These are phyloP conservation scores for Aspergillus sp. DNA, from an alignment of 2,329 filamentous ascomycete genomes.

Conservation along the genomic window DNA sequence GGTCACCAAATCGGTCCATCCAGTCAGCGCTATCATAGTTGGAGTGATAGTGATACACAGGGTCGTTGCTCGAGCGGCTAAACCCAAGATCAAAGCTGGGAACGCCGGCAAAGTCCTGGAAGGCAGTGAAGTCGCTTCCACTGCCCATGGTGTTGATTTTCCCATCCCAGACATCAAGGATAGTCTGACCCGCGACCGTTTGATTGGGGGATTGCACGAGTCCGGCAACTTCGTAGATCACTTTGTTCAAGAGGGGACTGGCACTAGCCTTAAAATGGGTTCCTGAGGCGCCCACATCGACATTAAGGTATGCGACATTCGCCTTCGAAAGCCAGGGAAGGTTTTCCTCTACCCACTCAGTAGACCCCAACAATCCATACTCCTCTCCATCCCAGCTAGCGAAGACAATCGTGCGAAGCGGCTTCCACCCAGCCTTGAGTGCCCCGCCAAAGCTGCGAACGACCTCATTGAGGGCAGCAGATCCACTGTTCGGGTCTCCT, in stretches of 20 bases:
- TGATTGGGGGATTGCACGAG: slow-evolving; percentile 70
- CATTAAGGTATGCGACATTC: slow-evolving; percentile 78
- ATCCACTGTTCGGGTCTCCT: slow-evolving; percentile 77
- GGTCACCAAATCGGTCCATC: slow-evolving; percentile 76
- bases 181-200: slow-evolving; percentile 62
- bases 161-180: slow-evolving; percentile 64
- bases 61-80: slow-evolving; percentile 34
- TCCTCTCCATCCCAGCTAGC: slow-evolving; percentile 82
- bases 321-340: slow-evolving; percentile 71
- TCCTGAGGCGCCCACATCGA: slow-evolving; percentile 70
- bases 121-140: slow-evolving; percentile 70
- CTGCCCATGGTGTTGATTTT: slow-evolving; percentile 63
- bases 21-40: slow-evolving; percentile 83
- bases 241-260: slow-evolving; percentile 70
- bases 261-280: slow-evolving; percentile 60
- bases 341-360: slow-evolving; percentile 91
- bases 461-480: slow-evolving; percentile 73
- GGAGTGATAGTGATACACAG: slow-evolving; percentile 70
- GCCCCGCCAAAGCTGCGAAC: slow-evolving; percentile 70
- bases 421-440: slow-evolving; percentile 71
- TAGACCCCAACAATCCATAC: slow-evolving; percentile 79
- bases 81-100: slow-evolving; percentile 64
- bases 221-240: slow-evolving; percentile 63
- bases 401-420: slow-evolving; percentile 85
- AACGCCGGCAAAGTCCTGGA: slow-evolving; percentile 67